Base-by-base conservation (phyloP, 2,329 filamentous ascomycete genomes). In the Tolypocladium guangdongense region DNA sequence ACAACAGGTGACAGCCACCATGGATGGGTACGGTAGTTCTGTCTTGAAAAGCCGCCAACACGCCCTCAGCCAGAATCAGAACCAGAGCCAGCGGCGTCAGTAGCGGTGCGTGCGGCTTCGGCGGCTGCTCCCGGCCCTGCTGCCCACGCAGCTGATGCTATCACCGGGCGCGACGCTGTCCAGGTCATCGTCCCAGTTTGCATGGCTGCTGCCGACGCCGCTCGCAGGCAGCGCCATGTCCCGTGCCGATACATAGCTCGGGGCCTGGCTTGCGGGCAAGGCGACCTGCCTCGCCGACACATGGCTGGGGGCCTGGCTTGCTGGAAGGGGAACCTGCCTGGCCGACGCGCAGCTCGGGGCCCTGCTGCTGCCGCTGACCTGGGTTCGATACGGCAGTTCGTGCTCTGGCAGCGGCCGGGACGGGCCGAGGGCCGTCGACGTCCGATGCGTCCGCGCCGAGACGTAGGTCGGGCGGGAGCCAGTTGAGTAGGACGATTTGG, bases 61-160 rank as follows among this genome's bases (percentile, higher is more conserved):
- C 8, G 30, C 22, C 39, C 24, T 45, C 24, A 8, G n/a, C 22
- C 24, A 18, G 14, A 27, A 18, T 14, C 14, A 11, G 24, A 45
- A 30, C 41, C 16, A n/a, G 24, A 30, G 24, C 24, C 16, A n/a
- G 41, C 16, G 14, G 22, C 18, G 22, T 18, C 41, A 45, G 16
- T 45, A 11, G 22, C 39, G 45, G 32, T 35, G 49, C 50, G 58
- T 63, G 46, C 60, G 60, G 45, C 59, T 62, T 46, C 58, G 58
- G 50, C 63, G 58, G 54, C 61, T 59, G 32, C 52, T 56, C 10
- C 12, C 38, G 58, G 54, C 62, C 52, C 62, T 64, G 55, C 59
- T 73, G 24, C 79, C 81, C n/a, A 83, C 73, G 58, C 78, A 80
- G 63, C 80, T 83, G 53, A 84, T 81, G 60, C 81, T 84, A 62